Percentiles rank a stretch among this genome's conserved stretches.
Conservation (phyloP, 148 eudicot species). For the Vaccinium corymbosum region DNA sequence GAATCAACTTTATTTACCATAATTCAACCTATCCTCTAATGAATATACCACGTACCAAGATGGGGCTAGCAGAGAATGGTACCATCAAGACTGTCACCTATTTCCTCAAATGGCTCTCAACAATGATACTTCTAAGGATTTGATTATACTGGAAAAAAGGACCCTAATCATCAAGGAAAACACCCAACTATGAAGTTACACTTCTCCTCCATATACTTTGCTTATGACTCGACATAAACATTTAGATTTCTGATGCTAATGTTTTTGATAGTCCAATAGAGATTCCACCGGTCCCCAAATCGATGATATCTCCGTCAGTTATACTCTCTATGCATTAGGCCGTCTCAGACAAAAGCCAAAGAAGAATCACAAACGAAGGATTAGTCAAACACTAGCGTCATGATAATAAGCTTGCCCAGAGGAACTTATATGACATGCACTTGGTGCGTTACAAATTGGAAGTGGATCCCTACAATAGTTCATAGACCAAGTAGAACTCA, state of each 20-base stretch:
- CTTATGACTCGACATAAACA: neutral
- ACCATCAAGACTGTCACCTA: neutral
- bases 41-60: neutral
- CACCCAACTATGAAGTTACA: neutral
- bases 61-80: neutral
- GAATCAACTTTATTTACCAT: conserved; percentile 5
- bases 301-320: neutral
- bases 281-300: neutral
- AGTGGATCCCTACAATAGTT: neutral
- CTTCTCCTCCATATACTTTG: conserved; percentile 1
- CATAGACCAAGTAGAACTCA: neutral
- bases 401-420: neutral
- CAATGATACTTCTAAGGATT: neutral
- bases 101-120: neutral
- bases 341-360: neutral
- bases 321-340: neutral
- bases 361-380: neutral
- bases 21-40: neutral
- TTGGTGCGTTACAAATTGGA: neutral
- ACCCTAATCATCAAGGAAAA: neutral
- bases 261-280: neutral
- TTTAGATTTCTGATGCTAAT: neutral
- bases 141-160: neutral
- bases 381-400: neutral
- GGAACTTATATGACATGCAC: neutral